Base-by-base conservation (phyloP, 352 stramenopile species). In the Phytophthora ramorum region DNA sequence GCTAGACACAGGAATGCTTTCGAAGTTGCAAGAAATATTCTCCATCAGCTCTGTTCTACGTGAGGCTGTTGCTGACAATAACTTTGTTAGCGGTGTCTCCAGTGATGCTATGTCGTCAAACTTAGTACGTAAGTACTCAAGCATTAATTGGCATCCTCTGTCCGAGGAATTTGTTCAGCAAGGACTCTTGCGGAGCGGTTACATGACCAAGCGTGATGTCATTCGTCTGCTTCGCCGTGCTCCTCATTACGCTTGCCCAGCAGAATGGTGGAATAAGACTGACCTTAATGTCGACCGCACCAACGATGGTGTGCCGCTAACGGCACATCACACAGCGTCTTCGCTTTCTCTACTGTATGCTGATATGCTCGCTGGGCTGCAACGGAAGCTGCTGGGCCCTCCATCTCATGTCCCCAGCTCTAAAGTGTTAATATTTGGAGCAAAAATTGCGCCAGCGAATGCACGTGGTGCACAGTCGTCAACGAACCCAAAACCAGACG, bases 181-280 rank as follows among this genome's bases (percentile, higher is more conserved):
- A 38, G 89, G 81, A 54, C 73, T 92, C 2, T 58, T 96, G 9
- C 71, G 78, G 10, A 88, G 66, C 17, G 85, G 86, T 0, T 86
- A 81, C 20, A 73, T 96, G 49, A 92, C 86, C 0, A 96, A 96
- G 58, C 86, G 88, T 13, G 85, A 95, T 45, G 81, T 96, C 8
- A 64, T 94, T 52, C 70, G 73, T 7, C 52, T 96, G 7, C 47
- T 96, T 7, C 58, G 74, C 10, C 85, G 85, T 30, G 83, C 86
- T 26, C 88, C 88, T 19, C 48, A 66, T 49, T 95, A 86, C 56
- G 73, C 76, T 0, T 92, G 71, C 41, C 70, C 85, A 26, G 57
- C 48, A 13, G 63, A 61, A 14, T 93, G 83, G 85, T 92, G 85
- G 85, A 69, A 71, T 19, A 81, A 88, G 30, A 86, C 85, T n/a